Conservation (phyloP, 495 filamentous ascomycete species). For the Podospora bellae-mahoneyi region DNA sequence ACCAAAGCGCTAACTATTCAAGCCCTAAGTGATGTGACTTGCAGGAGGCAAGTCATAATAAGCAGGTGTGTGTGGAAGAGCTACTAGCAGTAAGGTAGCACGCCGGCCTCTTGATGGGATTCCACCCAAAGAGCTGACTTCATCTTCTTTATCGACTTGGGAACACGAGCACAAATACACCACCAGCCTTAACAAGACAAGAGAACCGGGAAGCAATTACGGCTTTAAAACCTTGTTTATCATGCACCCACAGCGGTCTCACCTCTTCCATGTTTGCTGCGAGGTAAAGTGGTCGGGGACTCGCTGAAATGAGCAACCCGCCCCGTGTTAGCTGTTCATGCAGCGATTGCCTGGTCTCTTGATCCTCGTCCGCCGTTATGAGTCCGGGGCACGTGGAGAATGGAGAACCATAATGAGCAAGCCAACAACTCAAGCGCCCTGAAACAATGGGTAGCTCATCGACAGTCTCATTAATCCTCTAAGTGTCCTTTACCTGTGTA, state of each 20-base stretch:
- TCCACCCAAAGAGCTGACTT: not conserved
- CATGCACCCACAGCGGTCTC: not conserved
- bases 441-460: not conserved
- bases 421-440: not conserved
- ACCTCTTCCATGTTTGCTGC: not conserved
- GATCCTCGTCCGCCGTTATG: slow-evolving; percentile 9
- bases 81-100: no score
- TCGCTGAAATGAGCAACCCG: slow-evolving; percentile 21
- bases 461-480: not conserved
- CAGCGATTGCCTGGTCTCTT: slow-evolving; percentile 15
- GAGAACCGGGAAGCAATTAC: not conserved
- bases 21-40: no score
- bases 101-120: no score
- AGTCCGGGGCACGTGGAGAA: slow-evolving; percentile 15
- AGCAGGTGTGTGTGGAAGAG: not conserved
- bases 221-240: slow-evolving; percentile 17
- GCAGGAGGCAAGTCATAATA: not conserved
- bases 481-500: not conserved
- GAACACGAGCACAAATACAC: not conserved
- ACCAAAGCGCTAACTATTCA: no score
- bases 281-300: slow-evolving; percentile 19
- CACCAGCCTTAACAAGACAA: not conserved
- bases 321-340: slow-evolving; percentile 18
- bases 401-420: not conserved
- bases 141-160: not conserved